Percentiles rank a stretch among this genome's conserved stretches.
These are phyloP conservation scores for Plasmodium relictum DNA, from an alignment of 169 alveolate genomes.

Conservation along the genomic window DNA sequence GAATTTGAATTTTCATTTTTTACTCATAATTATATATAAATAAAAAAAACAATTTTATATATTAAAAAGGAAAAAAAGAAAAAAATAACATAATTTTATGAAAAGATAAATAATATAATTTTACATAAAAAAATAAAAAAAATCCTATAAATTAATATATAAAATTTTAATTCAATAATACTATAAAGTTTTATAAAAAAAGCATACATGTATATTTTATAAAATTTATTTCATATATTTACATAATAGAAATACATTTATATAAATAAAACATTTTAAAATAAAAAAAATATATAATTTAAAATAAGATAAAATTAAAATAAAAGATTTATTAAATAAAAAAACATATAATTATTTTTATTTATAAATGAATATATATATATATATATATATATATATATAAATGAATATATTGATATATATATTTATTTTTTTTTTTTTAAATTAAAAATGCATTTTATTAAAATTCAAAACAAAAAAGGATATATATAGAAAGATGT, in stretches of 20 bases:
- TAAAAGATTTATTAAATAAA: not conserved
- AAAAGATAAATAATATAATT: not conserved
- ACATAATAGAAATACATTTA: not conserved
- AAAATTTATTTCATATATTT: not conserved
- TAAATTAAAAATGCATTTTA: not conserved
- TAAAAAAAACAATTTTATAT: too few species aligned
- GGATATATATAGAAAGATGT: not conserved
- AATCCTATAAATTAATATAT: not conserved
- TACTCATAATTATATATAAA: slow-evolving; percentile 20
- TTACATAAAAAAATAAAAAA: not conserved
- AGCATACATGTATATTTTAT: not conserved
- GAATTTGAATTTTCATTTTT: slow-evolving; percentile 85
- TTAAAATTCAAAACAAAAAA: not conserved
- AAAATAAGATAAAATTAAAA: not conserved
- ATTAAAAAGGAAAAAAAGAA: too few species aligned
- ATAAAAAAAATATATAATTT: not conserved
- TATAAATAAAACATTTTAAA: not conserved
- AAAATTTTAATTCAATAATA: not conserved
- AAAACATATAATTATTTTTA: not conserved
- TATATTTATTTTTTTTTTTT: not conserved
- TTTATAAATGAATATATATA: slow-evolving; percentile 15
- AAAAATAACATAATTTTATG: not conserved
- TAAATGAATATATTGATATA: not conserved
- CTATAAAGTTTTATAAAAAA: not conserved
- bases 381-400: not conserved